Conservation (phyloP, 2,329 filamentous ascomycete species). For the Monilinia laxa region DNA sequence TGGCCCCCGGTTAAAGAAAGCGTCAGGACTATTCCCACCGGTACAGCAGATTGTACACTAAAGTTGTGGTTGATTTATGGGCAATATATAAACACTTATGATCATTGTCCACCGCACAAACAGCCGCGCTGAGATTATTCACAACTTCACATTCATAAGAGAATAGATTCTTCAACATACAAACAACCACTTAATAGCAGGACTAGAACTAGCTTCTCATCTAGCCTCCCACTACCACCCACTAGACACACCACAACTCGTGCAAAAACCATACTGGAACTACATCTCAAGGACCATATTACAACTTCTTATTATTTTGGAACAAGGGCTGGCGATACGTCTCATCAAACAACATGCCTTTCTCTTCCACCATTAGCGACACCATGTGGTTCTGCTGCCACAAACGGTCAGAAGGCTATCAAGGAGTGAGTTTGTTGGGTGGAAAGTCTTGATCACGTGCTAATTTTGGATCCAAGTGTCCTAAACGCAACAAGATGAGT, state of each 20-base stretch:
- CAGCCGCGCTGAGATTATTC: neutral
- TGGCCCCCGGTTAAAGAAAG: neutral
- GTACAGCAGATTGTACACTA: neutral
- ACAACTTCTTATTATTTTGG: neutral
- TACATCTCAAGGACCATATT: neutral
- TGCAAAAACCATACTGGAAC: neutral
- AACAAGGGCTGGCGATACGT: neutral
- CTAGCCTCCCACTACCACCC: neutral
- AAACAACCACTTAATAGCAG: neutral
- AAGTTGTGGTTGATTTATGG: neutral
- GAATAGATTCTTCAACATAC: neutral
- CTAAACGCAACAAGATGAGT: constrained; percentile 6
- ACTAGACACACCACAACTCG: neutral
- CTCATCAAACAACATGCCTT: constrained; percentile 3
- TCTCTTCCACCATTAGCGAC: constrained; percentile 7
- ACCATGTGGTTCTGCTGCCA: constrained; percentile 17
- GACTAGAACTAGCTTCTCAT: neutral
- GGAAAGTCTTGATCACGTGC: neutral
- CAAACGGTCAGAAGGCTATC: too few relatives aligned
- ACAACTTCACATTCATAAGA: neutral
- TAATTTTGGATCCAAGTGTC: constrained; percentile 3
- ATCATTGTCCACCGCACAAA: neutral
- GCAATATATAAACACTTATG: neutral
- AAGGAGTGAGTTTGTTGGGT: neutral
- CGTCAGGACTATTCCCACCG: neutral